phyloP scores from a whole-genome alignment of 441 rosid species.

The Euphorbia corollata region DNA sequence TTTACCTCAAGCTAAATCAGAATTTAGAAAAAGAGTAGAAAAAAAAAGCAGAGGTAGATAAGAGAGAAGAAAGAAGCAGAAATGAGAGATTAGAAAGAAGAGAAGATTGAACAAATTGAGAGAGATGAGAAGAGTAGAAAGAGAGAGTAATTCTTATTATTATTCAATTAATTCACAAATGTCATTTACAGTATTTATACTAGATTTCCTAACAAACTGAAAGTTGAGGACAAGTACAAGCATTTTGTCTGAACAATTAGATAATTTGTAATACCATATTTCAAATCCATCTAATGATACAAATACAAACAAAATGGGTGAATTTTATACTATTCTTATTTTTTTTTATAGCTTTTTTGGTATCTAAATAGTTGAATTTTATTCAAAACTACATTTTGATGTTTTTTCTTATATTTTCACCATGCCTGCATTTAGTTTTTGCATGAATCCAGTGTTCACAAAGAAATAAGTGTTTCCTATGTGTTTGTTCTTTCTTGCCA shows the following conservation, averaged over 20 bases:
- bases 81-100: too few relatives aligned
- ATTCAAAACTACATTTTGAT: neutral
- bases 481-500: neutral
- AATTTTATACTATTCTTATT: neutral
- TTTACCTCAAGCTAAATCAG: too few relatives aligned
- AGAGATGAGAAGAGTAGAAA: too few relatives aligned
- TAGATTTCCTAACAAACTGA: neutral
- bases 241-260: neutral
- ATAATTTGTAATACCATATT: neutral
- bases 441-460: too few relatives aligned
- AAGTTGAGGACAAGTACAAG: neutral
- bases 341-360: neutral
- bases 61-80: too few relatives aligned
- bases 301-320: neutral
- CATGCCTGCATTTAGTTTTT: neutral
- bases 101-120: too few relatives aligned
- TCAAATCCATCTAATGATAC: neutral
- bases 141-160: too few relatives aligned
- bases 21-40: too few relatives aligned
- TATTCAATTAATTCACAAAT: too few relatives aligned
- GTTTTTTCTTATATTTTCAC: neutral
- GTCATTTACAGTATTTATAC: too few relatives aligned
- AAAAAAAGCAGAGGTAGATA: too few relatives aligned
- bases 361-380: neutral
- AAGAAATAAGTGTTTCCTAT: too few relatives aligned